These are phyloP conservation scores for Diaporthe caulivora DNA, from an alignment of 2,329 filamentous ascomycete genomes.

Conservation along the genomic window DNA sequence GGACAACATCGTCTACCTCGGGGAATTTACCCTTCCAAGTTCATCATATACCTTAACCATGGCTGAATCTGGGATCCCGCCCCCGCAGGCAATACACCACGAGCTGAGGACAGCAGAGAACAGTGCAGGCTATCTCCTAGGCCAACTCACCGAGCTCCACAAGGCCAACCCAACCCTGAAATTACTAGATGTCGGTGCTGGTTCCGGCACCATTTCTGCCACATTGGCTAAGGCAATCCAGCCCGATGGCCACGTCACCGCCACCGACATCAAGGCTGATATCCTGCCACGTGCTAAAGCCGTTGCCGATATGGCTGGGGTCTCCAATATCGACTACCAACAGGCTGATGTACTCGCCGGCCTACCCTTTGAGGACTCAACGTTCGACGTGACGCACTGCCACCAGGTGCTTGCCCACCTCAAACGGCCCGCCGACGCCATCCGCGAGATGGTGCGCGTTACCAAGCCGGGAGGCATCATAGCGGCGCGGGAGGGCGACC, in stretches of 20 bases:
- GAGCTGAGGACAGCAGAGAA: conserved; percentile 37
- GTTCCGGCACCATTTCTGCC: conserved; percentile 61
- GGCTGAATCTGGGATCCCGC: background rate
- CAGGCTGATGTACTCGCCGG: conserved; percentile 47
- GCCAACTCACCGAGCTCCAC: conserved; percentile 43
- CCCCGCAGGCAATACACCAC: conserved; percentile 33
- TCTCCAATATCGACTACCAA: conserved; percentile 46
- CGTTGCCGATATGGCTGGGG: conserved; percentile 50
- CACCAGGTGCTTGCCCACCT: conserved; percentile 48
- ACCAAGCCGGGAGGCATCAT: conserved; percentile 46
- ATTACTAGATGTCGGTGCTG: conserved; percentile 61
- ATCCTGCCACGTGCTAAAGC: conserved; percentile 55
- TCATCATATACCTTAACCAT: background rate
- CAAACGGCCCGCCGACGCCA: conserved; percentile 43
- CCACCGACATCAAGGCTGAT: conserved; percentile 56
- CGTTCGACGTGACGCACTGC: conserved; percentile 47
- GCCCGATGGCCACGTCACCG: conserved; percentile 57
- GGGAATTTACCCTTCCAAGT: background rate
- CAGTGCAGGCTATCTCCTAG: conserved; percentile 46
- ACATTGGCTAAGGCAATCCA: conserved; percentile 55
- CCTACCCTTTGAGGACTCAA: conserved; percentile 47
- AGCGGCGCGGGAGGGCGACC: conserved; percentile 50
- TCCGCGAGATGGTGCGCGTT: conserved; percentile 49
- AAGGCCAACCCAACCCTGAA: conserved; percentile 43
- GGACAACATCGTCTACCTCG: background rate